Percentiles rank a stretch among this genome's conserved stretches.
These are phyloP conservation scores for Scheffersomyces lignicola DNA, from an alignment of 1,139 yeast genomes.

Conservation along the genomic window DNA sequence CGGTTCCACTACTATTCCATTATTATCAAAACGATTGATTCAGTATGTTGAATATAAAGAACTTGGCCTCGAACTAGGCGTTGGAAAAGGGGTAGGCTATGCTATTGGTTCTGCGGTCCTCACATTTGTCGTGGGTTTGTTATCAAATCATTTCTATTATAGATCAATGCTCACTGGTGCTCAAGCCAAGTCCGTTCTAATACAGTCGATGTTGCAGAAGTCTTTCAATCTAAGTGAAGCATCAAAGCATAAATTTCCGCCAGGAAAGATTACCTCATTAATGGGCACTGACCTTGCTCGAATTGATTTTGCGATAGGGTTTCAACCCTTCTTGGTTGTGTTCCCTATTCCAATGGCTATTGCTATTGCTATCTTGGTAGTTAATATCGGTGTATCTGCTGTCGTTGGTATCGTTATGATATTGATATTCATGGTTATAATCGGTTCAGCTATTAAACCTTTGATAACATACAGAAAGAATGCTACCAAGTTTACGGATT, in stretches of 20 bases:
- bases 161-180: constrained; percentile 52
- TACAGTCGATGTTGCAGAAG: constrained; percentile 33
- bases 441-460: constrained; percentile 32
- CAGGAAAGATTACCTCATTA: constrained; percentile 45
- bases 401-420: constrained; percentile 58
- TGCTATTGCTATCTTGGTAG: constrained; percentile 62
- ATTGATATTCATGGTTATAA: constrained; percentile 36
- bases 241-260: constrained; percentile 28
- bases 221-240: constrained; percentile 29
- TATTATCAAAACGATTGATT: constrained; percentile 30
- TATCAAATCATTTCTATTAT: constrained; percentile 64
- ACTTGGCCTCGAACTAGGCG: constrained; percentile 18
- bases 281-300: constrained; percentile 80
- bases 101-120: constrained; percentile 31
- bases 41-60: constrained; percentile 27
- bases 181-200: constrained; percentile 34
- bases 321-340: constrained; percentile 64
- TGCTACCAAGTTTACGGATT: constrained; percentile 55
- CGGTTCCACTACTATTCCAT: constrained; percentile 35
- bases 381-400: constrained; percentile 73
- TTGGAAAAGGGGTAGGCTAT: constrained; percentile 42
- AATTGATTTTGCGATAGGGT: constrained; percentile 72
- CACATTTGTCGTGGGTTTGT: constrained; percentile 39
- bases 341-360: constrained; percentile 61
- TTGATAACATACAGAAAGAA: constrained; percentile 42